phyloP scores from a whole-genome alignment of 2,329 filamentous ascomycete genomes.

The Leptographium wingfieldii region DNA sequence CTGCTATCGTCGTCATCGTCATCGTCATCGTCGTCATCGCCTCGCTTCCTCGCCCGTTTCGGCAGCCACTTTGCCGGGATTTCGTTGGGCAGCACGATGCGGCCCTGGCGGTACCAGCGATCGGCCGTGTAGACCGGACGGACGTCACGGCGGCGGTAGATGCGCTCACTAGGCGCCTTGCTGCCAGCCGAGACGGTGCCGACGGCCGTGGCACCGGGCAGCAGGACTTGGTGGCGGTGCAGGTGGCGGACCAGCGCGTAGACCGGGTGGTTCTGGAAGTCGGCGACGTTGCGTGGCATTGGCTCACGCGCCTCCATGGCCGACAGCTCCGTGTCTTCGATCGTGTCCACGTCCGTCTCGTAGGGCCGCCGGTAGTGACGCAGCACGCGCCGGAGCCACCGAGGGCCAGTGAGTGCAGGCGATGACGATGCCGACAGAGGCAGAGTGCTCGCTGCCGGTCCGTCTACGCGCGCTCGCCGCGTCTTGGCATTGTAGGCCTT shows the following conservation, averaged over 20 bases:
- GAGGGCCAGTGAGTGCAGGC: slow-evolving; percentile 5
- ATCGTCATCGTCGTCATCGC: not conserved
- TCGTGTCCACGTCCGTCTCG: slow-evolving; percentile 58
- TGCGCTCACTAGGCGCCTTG: slow-evolving; percentile 50
- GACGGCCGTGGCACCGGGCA: slow-evolving; percentile 54
- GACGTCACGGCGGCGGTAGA: slow-evolving; percentile 76
- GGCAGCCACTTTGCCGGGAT: slow-evolving; percentile 68
- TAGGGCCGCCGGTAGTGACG: slow-evolving; percentile 30
- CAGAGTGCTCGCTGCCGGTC: not conserved
- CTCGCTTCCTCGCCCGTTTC: slow-evolving; percentile 26
- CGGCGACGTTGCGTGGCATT: slow-evolving; percentile 74
- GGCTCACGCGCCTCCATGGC: slow-evolving; percentile 62
- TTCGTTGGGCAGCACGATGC: slow-evolving; percentile 65
- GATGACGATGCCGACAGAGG: not conserved
- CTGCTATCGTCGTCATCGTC: not conserved
- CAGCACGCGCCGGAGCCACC: slow-evolving; percentile 43
- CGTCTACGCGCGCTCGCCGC: slow-evolving; percentile 65
- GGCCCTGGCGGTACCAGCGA: slow-evolving; percentile 81
- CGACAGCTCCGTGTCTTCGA: slow-evolving; percentile 67
- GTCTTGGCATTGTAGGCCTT: slow-evolving; percentile 90
- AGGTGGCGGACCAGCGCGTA: slow-evolving; percentile 80
- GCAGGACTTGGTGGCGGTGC: slow-evolving; percentile 68
- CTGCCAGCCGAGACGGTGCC: slow-evolving; percentile 63
- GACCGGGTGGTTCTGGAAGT: slow-evolving; percentile 76
- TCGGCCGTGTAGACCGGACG: slow-evolving; percentile 65